Conservation (phyloP, 192 early-diverging fungal genomes). For the Backusella luteola region DNA sequence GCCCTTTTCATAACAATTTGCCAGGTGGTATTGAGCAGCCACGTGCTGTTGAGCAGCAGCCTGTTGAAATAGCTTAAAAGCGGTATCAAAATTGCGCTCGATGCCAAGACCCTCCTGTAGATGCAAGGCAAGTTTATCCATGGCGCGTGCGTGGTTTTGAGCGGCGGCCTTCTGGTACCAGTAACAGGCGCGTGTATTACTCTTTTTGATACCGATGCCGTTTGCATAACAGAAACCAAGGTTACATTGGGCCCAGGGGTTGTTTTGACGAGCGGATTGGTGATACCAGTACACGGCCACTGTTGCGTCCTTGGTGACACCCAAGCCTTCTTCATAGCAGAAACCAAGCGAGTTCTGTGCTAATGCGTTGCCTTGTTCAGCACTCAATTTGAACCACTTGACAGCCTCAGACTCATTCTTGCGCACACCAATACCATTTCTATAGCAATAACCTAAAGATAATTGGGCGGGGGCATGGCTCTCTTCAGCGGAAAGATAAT, state of each 20-base stretch:
- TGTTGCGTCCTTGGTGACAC: constrained; percentile 46
- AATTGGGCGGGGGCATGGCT: constrained; percentile 56
- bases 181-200: constrained; percentile 47
- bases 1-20: constrained; percentile 52
- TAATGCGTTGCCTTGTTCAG: constrained; percentile 51
- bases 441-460: constrained; percentile 56
- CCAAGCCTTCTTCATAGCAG: constrained; percentile 78
- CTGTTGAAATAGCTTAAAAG: constrained; percentile 55
- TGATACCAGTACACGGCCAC: constrained; percentile 67
- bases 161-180: constrained; percentile 58
- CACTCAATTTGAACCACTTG: constrained; percentile 52
- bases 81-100: constrained; percentile 40
- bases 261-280: constrained; percentile 64
- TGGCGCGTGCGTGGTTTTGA: constrained; percentile 56
- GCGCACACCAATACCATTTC: constrained; percentile 57
- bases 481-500: constrained; percentile 44
- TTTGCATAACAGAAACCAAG: constrained; percentile 75
- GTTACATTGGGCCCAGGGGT: constrained; percentile 84
- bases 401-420: constrained; percentile 51
- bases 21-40: constrained; percentile 46
- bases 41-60: constrained; percentile 66
- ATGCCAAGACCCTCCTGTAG: constrained; percentile 51
- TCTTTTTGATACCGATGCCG: constrained; percentile 65
- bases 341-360: constrained; percentile 69
- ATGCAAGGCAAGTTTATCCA: constrained; percentile 52